Evolutionary conservation across 1,284 basidiomycete genomes (phyloP).

Genomic region (Earliella scabrosa): DNA sequence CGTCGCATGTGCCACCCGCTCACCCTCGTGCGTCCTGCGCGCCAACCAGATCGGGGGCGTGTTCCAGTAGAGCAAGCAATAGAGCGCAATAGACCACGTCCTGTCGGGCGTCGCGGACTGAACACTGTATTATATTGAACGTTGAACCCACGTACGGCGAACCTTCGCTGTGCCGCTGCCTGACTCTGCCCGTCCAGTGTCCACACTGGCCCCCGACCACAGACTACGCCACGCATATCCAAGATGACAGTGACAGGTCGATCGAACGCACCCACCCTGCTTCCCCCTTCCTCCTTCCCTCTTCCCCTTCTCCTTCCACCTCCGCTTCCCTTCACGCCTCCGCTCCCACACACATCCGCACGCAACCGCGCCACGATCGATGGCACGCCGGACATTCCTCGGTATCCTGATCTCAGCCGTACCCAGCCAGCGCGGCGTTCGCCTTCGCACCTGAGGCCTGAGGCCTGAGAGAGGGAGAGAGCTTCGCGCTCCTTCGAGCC

Average conservation of each 20-base stretch:
- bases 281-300: not conserved
- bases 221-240: not conserved
- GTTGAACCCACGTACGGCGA: too few relatives aligned
- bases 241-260: not conserved
- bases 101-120: not conserved
- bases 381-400: conserved; percentile 19
- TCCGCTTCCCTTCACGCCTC: too few relatives aligned
- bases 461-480: too few relatives aligned
- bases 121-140: too few relatives aligned
- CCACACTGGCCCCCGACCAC: too few relatives aligned
- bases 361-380: conserved; percentile 23
- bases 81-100: not conserved
- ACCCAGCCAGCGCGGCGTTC: not conserved
- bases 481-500: too few relatives aligned
- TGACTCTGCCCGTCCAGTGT: not conserved
- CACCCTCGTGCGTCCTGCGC: conserved; percentile 10
- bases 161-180: not conserved
- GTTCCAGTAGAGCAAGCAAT: conserved; percentile 16
- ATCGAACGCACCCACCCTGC: not conserved
- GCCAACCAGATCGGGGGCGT: conserved; percentile 25
- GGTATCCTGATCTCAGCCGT: conserved; percentile 8
- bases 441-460: not conserved
- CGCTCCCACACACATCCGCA: not conserved
- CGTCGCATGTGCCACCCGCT: conserved; percentile 17
- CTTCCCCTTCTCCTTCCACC: too few relatives aligned